Base-by-base conservation (phyloP, 257 asterid species). In the Primulina tabacum region DNA sequence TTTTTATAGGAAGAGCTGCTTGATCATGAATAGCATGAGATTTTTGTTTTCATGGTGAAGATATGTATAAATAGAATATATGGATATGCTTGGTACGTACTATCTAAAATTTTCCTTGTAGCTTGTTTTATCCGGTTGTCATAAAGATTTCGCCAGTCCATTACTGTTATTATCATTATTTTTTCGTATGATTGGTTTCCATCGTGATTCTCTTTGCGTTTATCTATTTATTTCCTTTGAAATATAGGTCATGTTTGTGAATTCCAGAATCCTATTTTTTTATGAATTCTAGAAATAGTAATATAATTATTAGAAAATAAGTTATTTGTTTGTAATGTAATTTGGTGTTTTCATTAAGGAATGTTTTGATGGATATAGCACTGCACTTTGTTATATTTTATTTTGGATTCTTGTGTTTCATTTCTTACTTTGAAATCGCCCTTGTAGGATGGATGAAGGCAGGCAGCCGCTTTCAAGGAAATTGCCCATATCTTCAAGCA, bases 391-490 rank as follows among this genome's bases (percentile, higher is more conserved):
- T 17, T 52, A 24, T 56, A 50, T 20, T 7, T 30, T 18, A 16
- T 28, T 66, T 50, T 24, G 17, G 34, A 55, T 67, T 29, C 21
- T 67, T 68, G 58, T 30, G 28, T 34, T 53, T 28, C 69, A 53
- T 65, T 35, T 30, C 34, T 74, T 71, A 34, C 26, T 18, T 61
- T 33, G 60, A 71, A 72, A 33, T 76, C 73, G 72, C 65, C 71
- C 20, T 75, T 70, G 61, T 79, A 92, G 98, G 88, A 88, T 85
- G 96, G 98, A 92, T 77, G 98, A 90, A 84, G 97, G 92, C 71
- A 87, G 98, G 61, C 98, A 92, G 71, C 97, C 97, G 9, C 85
- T 92, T 24, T 90, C 98, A 11, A 90, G 98, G 73, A 92, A 88
- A 82, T 58, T 90, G 59, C 92, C 97, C 7, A 84, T 92, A 58